Percentiles rank a stretch among this genome's conserved stretches.
Conservation (phyloP, 306 rosid species). For the Cicer cuneatum region DNA sequence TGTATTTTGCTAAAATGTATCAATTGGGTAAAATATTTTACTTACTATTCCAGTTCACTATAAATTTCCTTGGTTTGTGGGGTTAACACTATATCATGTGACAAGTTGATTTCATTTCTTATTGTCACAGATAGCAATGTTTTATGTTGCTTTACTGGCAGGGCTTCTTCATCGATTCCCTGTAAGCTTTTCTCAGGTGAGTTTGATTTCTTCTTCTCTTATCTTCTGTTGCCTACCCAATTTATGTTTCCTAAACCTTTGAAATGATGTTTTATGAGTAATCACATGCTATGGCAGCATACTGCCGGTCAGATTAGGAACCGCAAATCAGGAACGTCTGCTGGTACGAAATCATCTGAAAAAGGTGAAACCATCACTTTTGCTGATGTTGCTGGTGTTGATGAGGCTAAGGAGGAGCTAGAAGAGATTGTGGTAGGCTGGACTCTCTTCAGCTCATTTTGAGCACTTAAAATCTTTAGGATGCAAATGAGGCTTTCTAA, state of each 20-base stretch:
- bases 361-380: slow-evolving; percentile 86
- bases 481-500: slow-evolving; percentile 42
- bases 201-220: slow-evolving; percentile 11
- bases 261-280: slow-evolving; percentile 45
- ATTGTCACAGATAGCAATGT: slow-evolving; percentile 80
- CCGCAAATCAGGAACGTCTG: slow-evolving; percentile 83
- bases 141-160: slow-evolving; percentile 89
- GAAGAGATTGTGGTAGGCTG: slow-evolving; percentile 97
- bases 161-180: slow-evolving; percentile 96
- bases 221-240: slow-evolving; percentile 20
- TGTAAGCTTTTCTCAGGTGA: slow-evolving; percentile 90
- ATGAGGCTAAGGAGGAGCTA: slow-evolving; percentile 97
- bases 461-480: slow-evolving; percentile 31
- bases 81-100: neutral
- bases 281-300: slow-evolving; percentile 63
- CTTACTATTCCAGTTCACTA: slow-evolving; percentile 23
- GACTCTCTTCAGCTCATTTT: slow-evolving; percentile 40
- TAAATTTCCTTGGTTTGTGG: neutral
- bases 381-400: slow-evolving; percentile 97
- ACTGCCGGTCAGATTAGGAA: slow-evolving; percentile 92
- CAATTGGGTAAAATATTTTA: slow-evolving; percentile 13
- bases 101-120: slow-evolving; percentile 44
- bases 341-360: slow-evolving; percentile 75
- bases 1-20: slow-evolving; percentile 26
- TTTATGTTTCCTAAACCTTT: slow-evolving; percentile 32